These are phyloP conservation scores for Monilinia aucupariae DNA, from an alignment of 2,329 filamentous ascomycete species.

Conservation along the genomic window DNA sequence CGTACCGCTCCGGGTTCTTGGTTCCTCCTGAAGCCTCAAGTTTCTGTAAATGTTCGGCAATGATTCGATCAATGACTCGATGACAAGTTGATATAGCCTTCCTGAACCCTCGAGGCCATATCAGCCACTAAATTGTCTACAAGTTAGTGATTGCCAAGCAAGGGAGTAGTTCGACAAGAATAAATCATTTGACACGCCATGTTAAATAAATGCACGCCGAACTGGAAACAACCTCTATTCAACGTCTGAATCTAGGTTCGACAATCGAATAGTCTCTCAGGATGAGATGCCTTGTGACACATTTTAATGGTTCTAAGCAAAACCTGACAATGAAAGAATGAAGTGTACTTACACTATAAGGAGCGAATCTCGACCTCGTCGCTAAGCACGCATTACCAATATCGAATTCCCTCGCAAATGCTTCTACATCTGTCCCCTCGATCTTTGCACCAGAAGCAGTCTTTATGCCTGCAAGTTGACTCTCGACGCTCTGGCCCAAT, in stretches of 20 bases:
- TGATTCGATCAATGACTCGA: slow-evolving; percentile 45
- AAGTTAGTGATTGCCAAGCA: slow-evolving; percentile 19
- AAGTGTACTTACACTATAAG: background rate
- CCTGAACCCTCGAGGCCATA: slow-evolving; percentile 34
- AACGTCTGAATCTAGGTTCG: too few relatives aligned
- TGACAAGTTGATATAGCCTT: slow-evolving; percentile 33
- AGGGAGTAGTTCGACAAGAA: background rate
- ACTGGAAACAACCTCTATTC: too few relatives aligned
- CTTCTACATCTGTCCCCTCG: background rate
- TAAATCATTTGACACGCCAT: background rate
- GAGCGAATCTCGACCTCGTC: slow-evolving; percentile 7
- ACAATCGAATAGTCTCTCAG: too few relatives aligned
- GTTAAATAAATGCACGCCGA: too few relatives aligned
- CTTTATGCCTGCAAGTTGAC: slow-evolving; percentile 21
- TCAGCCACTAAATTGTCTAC: slow-evolving; percentile 24
- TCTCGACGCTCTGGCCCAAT: slow-evolving; percentile 51
- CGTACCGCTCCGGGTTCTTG: slow-evolving; percentile 31
- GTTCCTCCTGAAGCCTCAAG: slow-evolving; percentile 23
- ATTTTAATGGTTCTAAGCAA: too few relatives aligned
- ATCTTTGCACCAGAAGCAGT: slow-evolving; percentile 5
- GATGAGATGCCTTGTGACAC: too few relatives aligned
- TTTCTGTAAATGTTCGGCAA: slow-evolving; percentile 37
- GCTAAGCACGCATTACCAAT: slow-evolving; percentile 35
- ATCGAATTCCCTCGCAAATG: slow-evolving; percentile 41
- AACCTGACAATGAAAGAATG: background rate